Evolutionary conservation across 768 basidiomycete genomes (phyloP).

Genomic region (Nevesoporus exiguus): DNA sequence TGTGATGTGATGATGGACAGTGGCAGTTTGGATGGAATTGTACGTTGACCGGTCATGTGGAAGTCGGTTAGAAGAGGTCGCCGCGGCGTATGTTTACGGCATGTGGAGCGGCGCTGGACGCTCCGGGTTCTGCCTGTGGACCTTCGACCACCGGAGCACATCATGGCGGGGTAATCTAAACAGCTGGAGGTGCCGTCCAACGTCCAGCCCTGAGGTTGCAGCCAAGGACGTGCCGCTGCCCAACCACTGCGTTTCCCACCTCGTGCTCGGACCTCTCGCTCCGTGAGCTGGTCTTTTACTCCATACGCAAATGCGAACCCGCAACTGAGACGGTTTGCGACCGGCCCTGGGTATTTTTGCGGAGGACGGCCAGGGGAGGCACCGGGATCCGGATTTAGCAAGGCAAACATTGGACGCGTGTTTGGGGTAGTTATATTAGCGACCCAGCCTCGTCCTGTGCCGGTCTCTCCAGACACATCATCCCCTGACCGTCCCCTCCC

Average conservation of each 20-base stretch:
- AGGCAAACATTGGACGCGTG: conserved; percentile 12
- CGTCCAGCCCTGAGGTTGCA: no score
- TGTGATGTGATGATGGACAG: background rate
- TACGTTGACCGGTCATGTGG: background rate
- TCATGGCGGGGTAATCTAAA: no score
- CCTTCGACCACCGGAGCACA: no score
- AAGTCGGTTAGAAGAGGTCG: no score
- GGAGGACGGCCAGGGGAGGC: background rate
- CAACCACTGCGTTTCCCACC: no score
- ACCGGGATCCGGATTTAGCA: conserved; percentile 13
- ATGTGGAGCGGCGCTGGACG: no score
- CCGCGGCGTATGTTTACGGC: background rate
- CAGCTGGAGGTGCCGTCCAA: no score
- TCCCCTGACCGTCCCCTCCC: background rate
- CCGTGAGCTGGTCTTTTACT: no score
- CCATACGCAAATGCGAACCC: no score
- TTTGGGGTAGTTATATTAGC: conserved; percentile 22
- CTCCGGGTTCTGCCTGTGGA: no score
- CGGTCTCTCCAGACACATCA: background rate
- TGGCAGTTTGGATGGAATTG: background rate
- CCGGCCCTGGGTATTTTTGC: background rate
- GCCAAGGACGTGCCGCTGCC: no score
- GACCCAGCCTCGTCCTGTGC: conserved; percentile 15
- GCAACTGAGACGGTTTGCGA: conserved; percentile 9
- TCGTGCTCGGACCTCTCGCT: no score